Evolutionary conservation across 768 basidiomycete genomes (phyloP), one percentile per base, ranked within the genome.

Genomic region (Serendipita vermifera): DNA sequence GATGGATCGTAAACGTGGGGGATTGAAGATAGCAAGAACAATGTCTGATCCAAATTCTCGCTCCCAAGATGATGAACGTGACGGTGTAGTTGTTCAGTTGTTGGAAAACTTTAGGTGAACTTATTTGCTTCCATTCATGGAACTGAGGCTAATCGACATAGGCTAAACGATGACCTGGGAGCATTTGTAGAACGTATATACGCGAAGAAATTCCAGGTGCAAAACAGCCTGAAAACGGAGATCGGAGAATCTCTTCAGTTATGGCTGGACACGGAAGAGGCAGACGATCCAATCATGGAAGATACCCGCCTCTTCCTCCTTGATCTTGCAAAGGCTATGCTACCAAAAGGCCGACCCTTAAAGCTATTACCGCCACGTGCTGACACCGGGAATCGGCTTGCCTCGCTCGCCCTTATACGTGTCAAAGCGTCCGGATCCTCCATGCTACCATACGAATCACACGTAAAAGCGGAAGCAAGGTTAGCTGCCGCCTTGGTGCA

Each of bases 181-280:
- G 74, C 74, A 53, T 78, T 77, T 59, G 72, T 78, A 3, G 73
- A 75, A 0, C 77, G 73, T 0, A 78, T 77, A 24, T 78, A 78
- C 59, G 69, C 72, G 3, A 66, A 72, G 17, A 46, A 31, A 27
- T 77, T 77, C 63, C 75, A 71, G 56, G 69, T 75, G 0, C 74
- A 76, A 64, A 78, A 76, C 57, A 62, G 66, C 2, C n/a, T n/a
- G n/a, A 75, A 77, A 60, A 66, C 70, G 4, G 65, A 67, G 6
- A 68, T 72, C 36, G 64, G 76, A 6, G 73, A 72, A 1, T 59
- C 61, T 7, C 64, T 68, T 13, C 68, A 76, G 13, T 64, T 62
- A 54, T 61, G 58, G 26, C 57, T 74, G 14, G 62, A 65, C 33
- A 39, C 58, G 24, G 61, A 64, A 54, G 38, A 58, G 22, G 62